phyloP scores from a whole-genome alignment of 768 basidiomycete genomes.

The Tricholoma sp. region DNA sequence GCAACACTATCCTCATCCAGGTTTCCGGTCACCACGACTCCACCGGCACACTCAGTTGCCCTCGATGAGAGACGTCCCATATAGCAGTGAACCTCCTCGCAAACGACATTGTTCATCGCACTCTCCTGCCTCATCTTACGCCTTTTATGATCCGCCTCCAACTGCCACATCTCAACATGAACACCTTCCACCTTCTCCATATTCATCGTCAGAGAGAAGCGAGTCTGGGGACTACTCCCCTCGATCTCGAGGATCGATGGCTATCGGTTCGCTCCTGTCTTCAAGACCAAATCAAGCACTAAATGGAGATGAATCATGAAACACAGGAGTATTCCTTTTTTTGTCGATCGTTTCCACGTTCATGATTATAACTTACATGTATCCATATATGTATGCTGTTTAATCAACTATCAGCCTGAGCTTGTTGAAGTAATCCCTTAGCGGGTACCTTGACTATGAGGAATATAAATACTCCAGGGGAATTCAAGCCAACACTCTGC shows the following conservation, averaged over 20 bases:
- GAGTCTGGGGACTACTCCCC: constrained; percentile 68
- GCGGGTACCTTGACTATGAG: too few relatives aligned
- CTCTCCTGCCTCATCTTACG: constrained; percentile 46
- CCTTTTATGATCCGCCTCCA: constrained; percentile 30
- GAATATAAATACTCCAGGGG: too few relatives aligned
- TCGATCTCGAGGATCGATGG: constrained; percentile 69
- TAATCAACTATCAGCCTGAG: neutral
- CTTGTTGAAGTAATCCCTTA: too few relatives aligned
- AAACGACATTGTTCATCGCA: constrained; percentile 63
- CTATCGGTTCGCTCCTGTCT: constrained; percentile 70
- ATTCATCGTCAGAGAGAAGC: constrained; percentile 61
- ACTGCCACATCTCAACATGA: constrained; percentile 27
- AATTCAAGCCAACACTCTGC: too few relatives aligned
- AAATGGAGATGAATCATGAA: constrained; percentile 27
- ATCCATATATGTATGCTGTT: neutral
- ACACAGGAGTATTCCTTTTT: constrained; percentile 11
- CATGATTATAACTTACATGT: neutral
- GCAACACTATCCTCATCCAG: constrained; percentile 14
- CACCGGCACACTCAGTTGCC: constrained; percentile 24
- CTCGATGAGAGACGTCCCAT: constrained; percentile 29
- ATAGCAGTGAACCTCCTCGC: constrained; percentile 41
- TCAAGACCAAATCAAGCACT: constrained; percentile 35
- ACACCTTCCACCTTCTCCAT: constrained; percentile 67
- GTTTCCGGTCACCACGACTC: constrained; percentile 36
- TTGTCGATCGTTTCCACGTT: neutral